Base-by-base conservation (phyloP, 345 rosid genomes). In the Sonneratia caseolaris region DNA sequence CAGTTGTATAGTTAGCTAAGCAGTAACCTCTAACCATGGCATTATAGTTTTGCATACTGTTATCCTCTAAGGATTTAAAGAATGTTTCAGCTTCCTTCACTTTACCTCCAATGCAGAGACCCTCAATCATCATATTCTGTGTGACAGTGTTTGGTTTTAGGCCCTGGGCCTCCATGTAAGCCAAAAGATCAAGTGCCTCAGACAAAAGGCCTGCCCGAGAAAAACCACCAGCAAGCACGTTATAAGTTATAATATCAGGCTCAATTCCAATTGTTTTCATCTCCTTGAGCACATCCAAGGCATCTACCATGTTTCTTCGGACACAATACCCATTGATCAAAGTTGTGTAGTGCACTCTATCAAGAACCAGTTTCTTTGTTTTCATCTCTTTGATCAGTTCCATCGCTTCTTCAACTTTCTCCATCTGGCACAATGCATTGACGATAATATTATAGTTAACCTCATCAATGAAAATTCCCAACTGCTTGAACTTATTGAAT, bases 301-400 rank as follows among this genome's bases (percentile, higher is more conserved):
- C 96, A 51, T 81, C 81, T 48, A 21, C 16, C 70, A 80, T 21
- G 72, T 83, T 74, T 27, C 85, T 90, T 76, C 77, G 79, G 62
- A 80, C 80, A 64, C 84, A 91, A 72, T 79, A 88, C 49, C 97
- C 98, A 73, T 42, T 64, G 27, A 93, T 81, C 68, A 93, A 67
- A 74, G 94, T 89, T 37, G 90, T 91, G 77, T 91, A 89, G 86
- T 88, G 84, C 71, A 85, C 64, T 38, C 84, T 68, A 79, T 93
- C 92, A 27, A 83, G 84, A 73, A 64, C 79, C 72, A 91, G 74
- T 36, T 73, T 51, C 74, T 79, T 86, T 32, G 37, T 49, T 73
- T 68, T 84, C 97, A 93, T 91, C 74, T 91, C 89, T 74, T 72
- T 49, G 21, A 91, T 76, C 73, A 91, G 67, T 75, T 57, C 53